A percentile compares a stretch with the other conserved stretches of the same genome.
Evolutionary conservation across 2,329 filamentous ascomycete species (phyloP).

Genomic region (Neoscytalidium dimidiatum): DNA sequence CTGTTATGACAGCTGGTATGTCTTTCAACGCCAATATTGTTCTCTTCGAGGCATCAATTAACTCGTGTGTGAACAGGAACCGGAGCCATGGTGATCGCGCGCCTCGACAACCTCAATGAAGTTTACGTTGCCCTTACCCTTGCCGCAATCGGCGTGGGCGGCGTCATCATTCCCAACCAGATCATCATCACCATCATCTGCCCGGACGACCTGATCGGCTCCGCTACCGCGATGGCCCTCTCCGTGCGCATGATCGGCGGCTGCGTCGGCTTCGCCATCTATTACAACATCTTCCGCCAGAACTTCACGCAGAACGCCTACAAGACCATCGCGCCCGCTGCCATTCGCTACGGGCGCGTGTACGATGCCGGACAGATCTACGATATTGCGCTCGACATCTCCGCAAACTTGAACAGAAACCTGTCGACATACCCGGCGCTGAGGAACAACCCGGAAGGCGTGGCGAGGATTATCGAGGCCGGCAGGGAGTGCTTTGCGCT

Average conservation of each 20-base stretch:
- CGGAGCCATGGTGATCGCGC: constrained; percentile 55
- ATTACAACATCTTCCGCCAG: constrained; percentile 38
- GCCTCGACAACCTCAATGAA: constrained; percentile 54
- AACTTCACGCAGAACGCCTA: constrained; percentile 28
- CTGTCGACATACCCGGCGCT: constrained; percentile 48
- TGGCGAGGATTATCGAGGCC: constrained; percentile 49
- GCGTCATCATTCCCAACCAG: constrained; percentile 66
- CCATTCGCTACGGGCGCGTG: constrained; percentile 26
- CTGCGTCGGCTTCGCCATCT: constrained; percentile 62
- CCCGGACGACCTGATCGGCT: constrained; percentile 70
- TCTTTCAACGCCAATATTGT: neutral
- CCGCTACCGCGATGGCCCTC: constrained; percentile 67
- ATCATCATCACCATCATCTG: constrained; percentile 71
- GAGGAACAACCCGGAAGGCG: constrained; percentile 50
- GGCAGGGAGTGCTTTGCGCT: constrained; percentile 60
- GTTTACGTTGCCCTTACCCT: constrained; percentile 62
- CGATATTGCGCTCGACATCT: constrained; percentile 48
- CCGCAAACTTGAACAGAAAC: constrained; percentile 44
- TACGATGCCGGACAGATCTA: constrained; percentile 48
- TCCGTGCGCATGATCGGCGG: constrained; percentile 70
- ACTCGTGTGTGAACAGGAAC: constrained; percentile 41
- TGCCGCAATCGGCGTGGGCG: constrained; percentile 66
- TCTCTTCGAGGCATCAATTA: neutral
- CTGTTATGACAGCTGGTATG: constrained; percentile 64
- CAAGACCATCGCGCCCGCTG: constrained; percentile 27